Evolutionary conservation across 306 rosid genomes (phyloP).

Genomic region (Fagus sylvatica): DNA sequence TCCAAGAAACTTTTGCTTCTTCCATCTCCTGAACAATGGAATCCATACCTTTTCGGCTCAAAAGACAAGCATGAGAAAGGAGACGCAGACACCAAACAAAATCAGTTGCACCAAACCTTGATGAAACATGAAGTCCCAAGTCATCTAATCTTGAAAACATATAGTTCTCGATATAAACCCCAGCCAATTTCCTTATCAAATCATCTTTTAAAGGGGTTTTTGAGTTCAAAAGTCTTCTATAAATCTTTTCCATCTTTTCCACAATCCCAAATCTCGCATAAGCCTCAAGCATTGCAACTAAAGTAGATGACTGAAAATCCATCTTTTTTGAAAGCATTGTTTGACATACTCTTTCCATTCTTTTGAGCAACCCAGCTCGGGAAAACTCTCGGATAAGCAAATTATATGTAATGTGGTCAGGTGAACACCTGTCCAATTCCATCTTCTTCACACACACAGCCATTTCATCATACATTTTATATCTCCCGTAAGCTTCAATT

Average conservation of each 20-base stretch:
- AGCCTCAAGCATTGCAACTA: constrained; percentile 68
- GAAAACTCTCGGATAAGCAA: constrained; percentile 67
- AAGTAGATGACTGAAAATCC: constrained; percentile 57
- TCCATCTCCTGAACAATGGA: constrained; percentile 52
- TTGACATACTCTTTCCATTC: constrained; percentile 57
- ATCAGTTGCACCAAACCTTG: constrained; percentile 40
- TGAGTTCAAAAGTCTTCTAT: constrained; percentile 41
- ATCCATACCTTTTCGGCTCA: constrained; percentile 67
- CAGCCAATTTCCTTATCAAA: constrained; percentile 59
- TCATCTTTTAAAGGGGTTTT: constrained; percentile 51
- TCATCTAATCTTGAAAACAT: constrained; percentile 70
- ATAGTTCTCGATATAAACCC: constrained; percentile 54
- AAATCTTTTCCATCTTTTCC: constrained; percentile 68
- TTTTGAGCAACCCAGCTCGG: constrained; percentile 56
- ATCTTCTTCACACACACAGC: constrained; percentile 57
- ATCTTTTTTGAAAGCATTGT: constrained; percentile 58
- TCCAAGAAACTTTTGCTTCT: constrained; percentile 43
- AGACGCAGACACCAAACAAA: constrained; percentile 66
- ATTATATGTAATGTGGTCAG: constrained; percentile 61
- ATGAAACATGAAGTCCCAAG: constrained; percentile 54
- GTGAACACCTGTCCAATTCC: constrained; percentile 61
- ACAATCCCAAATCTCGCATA: constrained; percentile 65
- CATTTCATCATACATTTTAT: constrained; percentile 72
- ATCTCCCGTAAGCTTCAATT: constrained; percentile 65
- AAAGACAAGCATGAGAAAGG: constrained; percentile 67